Conservation (phyloP, 2,329 filamentous ascomycete genomes). For the Colletotrichum eleusines region DNA sequence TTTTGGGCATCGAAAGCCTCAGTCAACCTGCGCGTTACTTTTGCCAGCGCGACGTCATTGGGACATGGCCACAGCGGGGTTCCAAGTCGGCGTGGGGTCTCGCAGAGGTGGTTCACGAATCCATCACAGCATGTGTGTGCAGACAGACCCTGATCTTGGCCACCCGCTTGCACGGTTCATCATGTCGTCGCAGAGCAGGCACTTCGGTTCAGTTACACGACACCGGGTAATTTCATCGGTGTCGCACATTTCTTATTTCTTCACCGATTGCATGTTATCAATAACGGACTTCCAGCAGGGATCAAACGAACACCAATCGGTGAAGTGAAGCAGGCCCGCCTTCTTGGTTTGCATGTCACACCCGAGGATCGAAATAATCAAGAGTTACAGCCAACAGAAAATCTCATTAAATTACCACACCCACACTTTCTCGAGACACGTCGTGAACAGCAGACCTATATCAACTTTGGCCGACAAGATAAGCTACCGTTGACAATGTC, state of each 20-base stretch:
- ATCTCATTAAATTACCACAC: neutral
- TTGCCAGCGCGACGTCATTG: neutral
- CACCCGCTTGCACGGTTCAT: slow-evolving; percentile 2
- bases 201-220: neutral
- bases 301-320: neutral
- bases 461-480: neutral
- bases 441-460: neutral
- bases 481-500: neutral
- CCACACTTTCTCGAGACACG: neutral
- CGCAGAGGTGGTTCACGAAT: neutral
- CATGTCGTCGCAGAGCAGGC: neutral
- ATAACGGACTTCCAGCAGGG: neutral
- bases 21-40: neutral
- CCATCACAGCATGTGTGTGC: neutral
- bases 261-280: slow-evolving; percentile 18
- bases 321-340: neutral
- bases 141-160: neutral
- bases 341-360: neutral
- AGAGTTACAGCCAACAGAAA: neutral
- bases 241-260: slow-evolving; percentile 14
- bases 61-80: neutral
- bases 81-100: neutral
- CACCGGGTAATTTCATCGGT: slow-evolving; percentile 4
- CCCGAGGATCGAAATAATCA: neutral
- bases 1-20: neutral